Evolutionary conservation across 2,329 filamentous ascomycete species (phyloP).

Genomic region (Diaporthe australafricana): DNA sequence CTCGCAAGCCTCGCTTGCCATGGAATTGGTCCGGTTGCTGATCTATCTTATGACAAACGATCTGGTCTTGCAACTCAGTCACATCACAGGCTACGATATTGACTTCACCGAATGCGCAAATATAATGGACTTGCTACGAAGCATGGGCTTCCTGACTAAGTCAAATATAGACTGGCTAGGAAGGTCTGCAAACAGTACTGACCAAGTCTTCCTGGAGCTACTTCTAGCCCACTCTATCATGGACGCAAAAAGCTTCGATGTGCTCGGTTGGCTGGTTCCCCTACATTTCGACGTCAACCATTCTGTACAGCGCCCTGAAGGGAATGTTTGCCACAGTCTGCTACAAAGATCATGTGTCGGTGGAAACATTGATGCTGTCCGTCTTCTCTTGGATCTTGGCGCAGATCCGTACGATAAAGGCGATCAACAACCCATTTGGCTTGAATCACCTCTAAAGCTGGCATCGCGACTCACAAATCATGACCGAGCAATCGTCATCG

Average conservation of each 20-base stretch:
- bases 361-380: background rate
- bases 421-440: accelerated
- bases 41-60: background rate
- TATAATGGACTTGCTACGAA: background rate
- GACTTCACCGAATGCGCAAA: accelerated
- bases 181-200: background rate
- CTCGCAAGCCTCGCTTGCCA: background rate
- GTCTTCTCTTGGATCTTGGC: background rate
- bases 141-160: background rate
- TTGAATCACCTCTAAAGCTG: background rate
- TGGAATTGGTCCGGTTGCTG: background rate
- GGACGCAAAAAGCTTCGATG: background rate
- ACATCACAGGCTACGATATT: accelerated
- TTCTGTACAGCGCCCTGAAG: too few relatives aligned
- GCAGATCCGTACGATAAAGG: background rate
- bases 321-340: background rate
- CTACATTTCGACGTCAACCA: background rate
- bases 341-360: background rate
- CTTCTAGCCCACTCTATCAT: background rate
- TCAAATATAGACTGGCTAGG: background rate
- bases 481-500: background rate
- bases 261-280: background rate
- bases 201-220: background rate
- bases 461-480: accelerated
- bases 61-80: accelerated